These are phyloP conservation scores for Leonotis leonurus DNA, from an alignment of 257 asterid species.

Conservation along the genomic window DNA sequence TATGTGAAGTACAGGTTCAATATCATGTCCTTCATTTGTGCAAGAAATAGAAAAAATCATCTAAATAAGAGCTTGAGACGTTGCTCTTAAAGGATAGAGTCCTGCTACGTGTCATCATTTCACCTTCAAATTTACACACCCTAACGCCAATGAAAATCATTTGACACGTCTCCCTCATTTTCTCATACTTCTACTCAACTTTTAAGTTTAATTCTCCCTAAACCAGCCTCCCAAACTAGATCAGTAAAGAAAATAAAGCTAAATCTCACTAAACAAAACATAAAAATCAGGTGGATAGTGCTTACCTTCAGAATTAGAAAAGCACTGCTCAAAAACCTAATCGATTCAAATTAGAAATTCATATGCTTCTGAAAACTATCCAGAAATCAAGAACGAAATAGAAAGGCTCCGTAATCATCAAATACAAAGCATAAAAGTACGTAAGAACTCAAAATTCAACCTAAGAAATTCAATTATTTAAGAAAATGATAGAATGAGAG, in stretches of 20 bases:
- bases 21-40: background rate
- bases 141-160: background rate
- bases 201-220: background rate
- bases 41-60: background rate
- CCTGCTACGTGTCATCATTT: background rate
- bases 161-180: background rate
- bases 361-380: background rate
- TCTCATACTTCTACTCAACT: background rate
- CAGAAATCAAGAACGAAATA: background rate
- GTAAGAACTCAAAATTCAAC: background rate
- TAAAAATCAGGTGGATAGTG: background rate
- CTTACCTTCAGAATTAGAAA: background rate
- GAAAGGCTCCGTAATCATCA: background rate
- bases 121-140: background rate
- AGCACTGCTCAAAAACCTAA: background rate
- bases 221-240: background rate
- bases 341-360: background rate
- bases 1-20: background rate
- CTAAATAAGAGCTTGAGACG: background rate
- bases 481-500: background rate
- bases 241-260: background rate
- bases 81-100: background rate
- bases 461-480: background rate
- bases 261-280: background rate
- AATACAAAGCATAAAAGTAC: background rate